Conservation (phyloP, 305 asterid species). For the Fraxinus nigra region DNA sequence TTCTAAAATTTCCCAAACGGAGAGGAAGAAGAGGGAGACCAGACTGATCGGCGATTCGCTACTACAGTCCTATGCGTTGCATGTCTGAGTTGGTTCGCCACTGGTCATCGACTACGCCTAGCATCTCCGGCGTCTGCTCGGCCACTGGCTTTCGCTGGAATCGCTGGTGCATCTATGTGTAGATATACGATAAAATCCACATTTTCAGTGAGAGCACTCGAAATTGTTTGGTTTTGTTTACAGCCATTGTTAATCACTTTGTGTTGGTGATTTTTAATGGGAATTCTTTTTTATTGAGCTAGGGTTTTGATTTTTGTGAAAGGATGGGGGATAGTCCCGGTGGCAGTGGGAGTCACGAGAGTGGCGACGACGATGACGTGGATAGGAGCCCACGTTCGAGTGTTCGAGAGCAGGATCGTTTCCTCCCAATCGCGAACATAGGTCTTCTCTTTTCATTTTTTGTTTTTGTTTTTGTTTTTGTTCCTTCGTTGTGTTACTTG, state of each 20-base stretch:
- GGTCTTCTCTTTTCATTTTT: not conserved
- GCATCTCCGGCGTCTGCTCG: too few relatives aligned
- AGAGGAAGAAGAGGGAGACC: too few relatives aligned
- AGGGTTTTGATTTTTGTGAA: conserved; percentile 18
- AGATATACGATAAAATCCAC: not conserved
- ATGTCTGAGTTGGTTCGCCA: too few relatives aligned
- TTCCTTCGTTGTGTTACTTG: too few relatives aligned
- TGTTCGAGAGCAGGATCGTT: conserved; percentile 34
- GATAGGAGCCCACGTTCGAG: conserved; percentile 35
- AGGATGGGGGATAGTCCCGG: conserved; percentile 29
- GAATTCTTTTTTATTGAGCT: not conserved
- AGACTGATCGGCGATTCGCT: too few relatives aligned
- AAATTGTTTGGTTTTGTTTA: not conserved
- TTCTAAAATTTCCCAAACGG: too few relatives aligned
- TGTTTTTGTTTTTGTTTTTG: too few relatives aligned
- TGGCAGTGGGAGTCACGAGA: conserved; percentile 28
- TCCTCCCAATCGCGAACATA: conserved; percentile 33
- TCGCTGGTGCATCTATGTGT: not conserved
- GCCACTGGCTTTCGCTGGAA: too few relatives aligned
- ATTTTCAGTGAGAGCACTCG: not conserved
- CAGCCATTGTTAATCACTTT: not conserved
- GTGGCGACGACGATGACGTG: conserved; percentile 14
- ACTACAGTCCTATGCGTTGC: too few relatives aligned
- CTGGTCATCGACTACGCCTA: too few relatives aligned
- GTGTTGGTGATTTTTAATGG: not conserved